Conservation (phyloP, 2,329 filamentous ascomycete species). For the Botryotinia narcissicola region DNA sequence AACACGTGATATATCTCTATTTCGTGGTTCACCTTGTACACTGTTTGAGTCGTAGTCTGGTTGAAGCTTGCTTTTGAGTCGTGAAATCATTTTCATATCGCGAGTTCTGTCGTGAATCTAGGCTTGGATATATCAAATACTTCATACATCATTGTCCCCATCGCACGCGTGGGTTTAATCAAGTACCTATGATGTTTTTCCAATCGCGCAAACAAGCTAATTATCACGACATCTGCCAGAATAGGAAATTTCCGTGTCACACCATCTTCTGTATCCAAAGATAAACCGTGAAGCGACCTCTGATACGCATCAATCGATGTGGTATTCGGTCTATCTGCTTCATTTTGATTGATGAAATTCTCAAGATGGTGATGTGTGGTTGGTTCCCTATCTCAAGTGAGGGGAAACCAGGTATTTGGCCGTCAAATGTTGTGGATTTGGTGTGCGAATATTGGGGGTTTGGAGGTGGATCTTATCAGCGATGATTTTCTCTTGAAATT, state of each 20-base stretch:
- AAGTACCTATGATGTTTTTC: background rate
- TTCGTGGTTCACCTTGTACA: background rate
- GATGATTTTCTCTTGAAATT: background rate
- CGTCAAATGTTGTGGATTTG: background rate
- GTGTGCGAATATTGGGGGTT: background rate
- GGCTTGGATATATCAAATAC: background rate
- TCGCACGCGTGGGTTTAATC: background rate
- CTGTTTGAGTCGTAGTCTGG: background rate
- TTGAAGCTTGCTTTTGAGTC: background rate
- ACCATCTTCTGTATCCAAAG: conserved; percentile 17
- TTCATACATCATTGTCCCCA: background rate
- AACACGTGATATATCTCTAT: background rate
- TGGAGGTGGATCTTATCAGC: background rate
- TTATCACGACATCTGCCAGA: conserved; percentile 31
- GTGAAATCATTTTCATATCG: background rate
- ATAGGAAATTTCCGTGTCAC: conserved; percentile 22
- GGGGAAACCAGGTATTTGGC: conserved; percentile 2
- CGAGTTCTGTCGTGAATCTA: background rate
- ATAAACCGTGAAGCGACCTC: background rate
- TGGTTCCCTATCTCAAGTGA: conserved; percentile 10
- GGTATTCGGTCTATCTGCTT: conserved; percentile 5
- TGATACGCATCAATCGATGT: background rate
- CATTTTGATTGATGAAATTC: background rate
- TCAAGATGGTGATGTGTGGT: background rate
- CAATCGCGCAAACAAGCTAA: conserved; percentile 13